Evolutionary conservation across 169 alveolate species (phyloP).

Genomic region (Cryptosporidium ubiquitum): DNA sequence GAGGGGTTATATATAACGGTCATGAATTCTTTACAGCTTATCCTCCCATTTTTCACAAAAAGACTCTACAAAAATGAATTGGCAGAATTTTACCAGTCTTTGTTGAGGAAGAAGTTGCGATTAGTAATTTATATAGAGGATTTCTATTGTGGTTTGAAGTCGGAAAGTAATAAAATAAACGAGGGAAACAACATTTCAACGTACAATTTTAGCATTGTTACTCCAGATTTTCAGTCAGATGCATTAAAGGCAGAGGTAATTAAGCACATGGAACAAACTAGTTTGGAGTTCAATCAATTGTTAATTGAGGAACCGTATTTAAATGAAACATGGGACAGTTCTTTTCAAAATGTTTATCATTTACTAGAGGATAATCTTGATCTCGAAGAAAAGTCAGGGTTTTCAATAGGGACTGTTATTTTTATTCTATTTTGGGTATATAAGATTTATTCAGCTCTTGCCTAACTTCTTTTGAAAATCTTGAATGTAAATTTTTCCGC

Average conservation of each 20-base stretch:
- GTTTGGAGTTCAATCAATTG: constrained; percentile 13
- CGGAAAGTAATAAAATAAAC: neutral
- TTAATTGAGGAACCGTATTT: constrained; percentile 13
- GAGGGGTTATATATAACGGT: constrained; percentile 60
- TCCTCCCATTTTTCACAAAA: constrained; percentile 20
- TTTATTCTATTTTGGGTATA: constrained; percentile 54
- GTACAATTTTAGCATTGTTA: constrained; percentile 1
- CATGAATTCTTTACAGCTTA: constrained; percentile 48
- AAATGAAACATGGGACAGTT: constrained; percentile 28
- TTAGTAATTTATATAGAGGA: constrained; percentile 38
- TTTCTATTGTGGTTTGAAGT: neutral
- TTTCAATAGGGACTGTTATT: constrained; percentile 32
- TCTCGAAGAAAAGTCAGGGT: constrained; percentile 25
- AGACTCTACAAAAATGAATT: constrained; percentile 26
- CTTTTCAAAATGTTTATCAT: neutral
- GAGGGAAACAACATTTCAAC: neutral
- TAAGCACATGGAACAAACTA: constrained; percentile 30
- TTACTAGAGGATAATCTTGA: constrained; percentile 62
- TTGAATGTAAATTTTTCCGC: constrained; percentile 35
- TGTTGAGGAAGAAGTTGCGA: constrained; percentile 42
- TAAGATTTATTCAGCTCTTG: constrained; percentile 18
- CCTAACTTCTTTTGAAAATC: constrained; percentile 5
- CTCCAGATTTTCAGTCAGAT: constrained; percentile 47
- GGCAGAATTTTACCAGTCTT: constrained; percentile 62
- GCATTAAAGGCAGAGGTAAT: constrained; percentile 9